Conservation (phyloP, 805 yeast genomes). For the Candida michaelii region DNA sequence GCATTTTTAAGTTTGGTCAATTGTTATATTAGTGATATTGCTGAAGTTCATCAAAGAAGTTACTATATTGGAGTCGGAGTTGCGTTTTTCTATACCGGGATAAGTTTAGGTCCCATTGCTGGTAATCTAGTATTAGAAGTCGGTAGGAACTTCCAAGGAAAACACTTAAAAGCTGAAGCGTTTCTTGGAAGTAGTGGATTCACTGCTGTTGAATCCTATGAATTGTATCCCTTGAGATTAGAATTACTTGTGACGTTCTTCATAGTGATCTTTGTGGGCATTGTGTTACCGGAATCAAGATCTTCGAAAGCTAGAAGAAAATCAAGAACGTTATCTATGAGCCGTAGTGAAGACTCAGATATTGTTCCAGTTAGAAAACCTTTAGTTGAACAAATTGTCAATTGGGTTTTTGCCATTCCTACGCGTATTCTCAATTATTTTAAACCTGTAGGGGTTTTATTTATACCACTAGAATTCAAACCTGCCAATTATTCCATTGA, state of each 20-base stretch:
- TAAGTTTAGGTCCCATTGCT: constrained; percentile 63
- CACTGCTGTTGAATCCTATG: constrained; percentile 20
- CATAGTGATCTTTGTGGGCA: constrained; percentile 24
- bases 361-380: background rate
- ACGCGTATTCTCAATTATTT: constrained; percentile 22
- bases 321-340: constrained; percentile 43
- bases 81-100: constrained; percentile 60
- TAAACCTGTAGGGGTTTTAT: constrained; percentile 53
- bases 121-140: constrained; percentile 40
- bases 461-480: constrained; percentile 46
- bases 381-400: background rate
- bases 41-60: constrained; percentile 58
- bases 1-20: constrained; percentile 58
- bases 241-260: constrained; percentile 34
- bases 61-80: constrained; percentile 56
- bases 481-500: constrained; percentile 16
- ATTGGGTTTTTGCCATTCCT: background rate
- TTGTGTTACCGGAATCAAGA: constrained; percentile 63
- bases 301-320: constrained; percentile 51
- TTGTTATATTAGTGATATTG: constrained; percentile 74
- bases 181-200: background rate
- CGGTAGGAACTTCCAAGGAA: constrained; percentile 6
- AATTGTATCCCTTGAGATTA: constrained; percentile 32
- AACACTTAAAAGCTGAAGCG: background rate
- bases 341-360: background rate